Conservation (phyloP, 1,284 basidiomycete species). For the Austropuccinia psidii region DNA sequence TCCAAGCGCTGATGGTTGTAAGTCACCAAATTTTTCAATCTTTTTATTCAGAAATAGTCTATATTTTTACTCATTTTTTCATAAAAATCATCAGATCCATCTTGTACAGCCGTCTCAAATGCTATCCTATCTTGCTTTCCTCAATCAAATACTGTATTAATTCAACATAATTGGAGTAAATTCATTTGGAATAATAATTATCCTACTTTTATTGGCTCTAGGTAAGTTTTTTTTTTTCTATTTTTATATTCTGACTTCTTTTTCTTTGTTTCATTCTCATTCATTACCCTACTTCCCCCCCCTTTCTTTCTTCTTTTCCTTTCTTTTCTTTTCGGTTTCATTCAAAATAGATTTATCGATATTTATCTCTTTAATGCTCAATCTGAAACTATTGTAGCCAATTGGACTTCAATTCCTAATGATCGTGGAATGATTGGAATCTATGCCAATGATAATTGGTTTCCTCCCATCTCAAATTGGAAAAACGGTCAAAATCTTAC, state of each 20-base stretch:
- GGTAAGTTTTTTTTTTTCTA: not conserved
- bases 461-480: conserved; percentile 12
- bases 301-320: not conserved
- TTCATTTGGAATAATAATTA: conserved; percentile 36
- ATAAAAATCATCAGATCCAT: not conserved
- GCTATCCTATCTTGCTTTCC: conserved; percentile 29
- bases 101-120: conserved; percentile 28
- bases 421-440: conserved; percentile 36
- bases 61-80: not conserved
- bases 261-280: not conserved
- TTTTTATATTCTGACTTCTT: not conserved
- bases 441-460: conserved; percentile 27
- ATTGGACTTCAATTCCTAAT: conserved; percentile 15
- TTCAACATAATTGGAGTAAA: conserved; percentile 32
- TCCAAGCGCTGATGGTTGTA: conserved; percentile 23
- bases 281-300: not conserved
- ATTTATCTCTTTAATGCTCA: conserved; percentile 33
- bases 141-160: conserved; percentile 1
- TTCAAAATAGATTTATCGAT: conserved; percentile 14
- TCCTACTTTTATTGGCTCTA: conserved; percentile 29
- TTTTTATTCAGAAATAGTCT: not conserved
- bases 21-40: not conserved
- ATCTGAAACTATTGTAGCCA: conserved; percentile 13
- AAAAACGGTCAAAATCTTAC: not conserved
- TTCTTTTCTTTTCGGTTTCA: not conserved